Evolutionary conservation across 306 rosid genomes (phyloP).

Genomic region (Casuarina glauca): DNA sequence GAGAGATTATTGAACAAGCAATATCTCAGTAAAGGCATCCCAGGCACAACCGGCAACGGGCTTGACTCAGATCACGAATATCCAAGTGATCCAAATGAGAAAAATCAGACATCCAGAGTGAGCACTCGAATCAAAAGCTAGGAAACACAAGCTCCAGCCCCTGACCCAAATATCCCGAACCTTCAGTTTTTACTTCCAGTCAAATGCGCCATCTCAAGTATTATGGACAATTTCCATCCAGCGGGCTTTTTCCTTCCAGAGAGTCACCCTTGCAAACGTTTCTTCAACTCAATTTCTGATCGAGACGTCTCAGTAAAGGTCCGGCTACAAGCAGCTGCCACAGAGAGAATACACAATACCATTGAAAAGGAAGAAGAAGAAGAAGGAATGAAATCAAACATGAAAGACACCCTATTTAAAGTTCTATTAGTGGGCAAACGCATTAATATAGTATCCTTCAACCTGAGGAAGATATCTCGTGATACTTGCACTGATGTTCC

Average conservation of each 20-base stretch:
- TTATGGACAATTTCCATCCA: neutral
- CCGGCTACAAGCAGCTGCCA: neutral
- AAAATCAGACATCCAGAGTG: neutral
- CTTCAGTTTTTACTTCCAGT: neutral
- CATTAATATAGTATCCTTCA: neutral
- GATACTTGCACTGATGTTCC: no score
- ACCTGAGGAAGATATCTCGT: neutral
- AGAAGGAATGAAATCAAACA: neutral
- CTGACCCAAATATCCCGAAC: neutral
- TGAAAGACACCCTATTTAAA: neutral
- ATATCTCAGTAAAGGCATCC: no score
- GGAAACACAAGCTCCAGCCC: neutral
- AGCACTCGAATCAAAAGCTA: neutral
- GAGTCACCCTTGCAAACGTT: conserved; percentile 1
- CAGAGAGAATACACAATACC: neutral
- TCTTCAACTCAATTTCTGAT: neutral
- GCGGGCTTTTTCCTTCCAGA: conserved; percentile 7
- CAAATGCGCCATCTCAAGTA: neutral
- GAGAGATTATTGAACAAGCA: no score
- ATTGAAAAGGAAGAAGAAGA: neutral
- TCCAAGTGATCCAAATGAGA: neutral
- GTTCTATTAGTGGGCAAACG: neutral
- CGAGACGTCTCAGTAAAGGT: neutral
- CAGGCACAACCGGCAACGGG: no score
- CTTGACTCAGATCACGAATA: neutral